phyloP scores from a whole-genome alignment of 768 basidiomycete genomes.

The Plicaturopsis crispa region DNA sequence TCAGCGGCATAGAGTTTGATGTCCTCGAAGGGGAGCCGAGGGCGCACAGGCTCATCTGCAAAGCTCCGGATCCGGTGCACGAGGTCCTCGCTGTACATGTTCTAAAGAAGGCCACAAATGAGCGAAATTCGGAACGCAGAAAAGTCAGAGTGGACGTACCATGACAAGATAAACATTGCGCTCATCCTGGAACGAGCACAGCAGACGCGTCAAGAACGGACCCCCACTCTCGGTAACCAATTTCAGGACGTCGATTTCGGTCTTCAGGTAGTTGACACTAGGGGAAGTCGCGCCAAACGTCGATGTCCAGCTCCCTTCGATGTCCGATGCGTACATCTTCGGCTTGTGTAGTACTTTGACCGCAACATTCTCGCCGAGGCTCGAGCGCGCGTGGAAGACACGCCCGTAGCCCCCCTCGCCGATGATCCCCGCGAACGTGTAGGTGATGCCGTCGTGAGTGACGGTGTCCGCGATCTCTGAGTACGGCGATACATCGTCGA shows the following conservation, averaged over 20 bases:
- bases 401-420: slow-evolving; percentile 11
- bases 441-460: slow-evolving; percentile 5
- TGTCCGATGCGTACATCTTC: slow-evolving; percentile 2
- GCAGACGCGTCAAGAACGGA: slow-evolving; percentile 9
- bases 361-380: slow-evolving; percentile 9
- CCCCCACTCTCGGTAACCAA: slow-evolving; percentile 2
- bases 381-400: slow-evolving; percentile 11
- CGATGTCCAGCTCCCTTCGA: neutral
- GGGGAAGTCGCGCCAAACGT: neutral
- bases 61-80: no score
- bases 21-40: neutral
- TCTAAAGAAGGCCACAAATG: neutral
- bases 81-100: slow-evolving; percentile 1
- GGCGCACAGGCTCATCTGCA: neutral
- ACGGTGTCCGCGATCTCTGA: neutral
- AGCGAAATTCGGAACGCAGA: neutral
- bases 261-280: neutral
- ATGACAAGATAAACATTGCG: slow-evolving; percentile 18
- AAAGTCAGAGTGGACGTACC: slow-evolving; percentile 10
- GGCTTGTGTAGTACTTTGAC: slow-evolving; percentile 18
- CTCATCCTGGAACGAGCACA: slow-evolving; percentile 14
- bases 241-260: slow-evolving; percentile 11
- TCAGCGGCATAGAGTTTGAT: slow-evolving; percentile 5
- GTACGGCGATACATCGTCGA: no score
- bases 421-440: slow-evolving; percentile 11